Conservation (phyloP, 441 rosid genomes). For the Sinapis alba region DNA sequence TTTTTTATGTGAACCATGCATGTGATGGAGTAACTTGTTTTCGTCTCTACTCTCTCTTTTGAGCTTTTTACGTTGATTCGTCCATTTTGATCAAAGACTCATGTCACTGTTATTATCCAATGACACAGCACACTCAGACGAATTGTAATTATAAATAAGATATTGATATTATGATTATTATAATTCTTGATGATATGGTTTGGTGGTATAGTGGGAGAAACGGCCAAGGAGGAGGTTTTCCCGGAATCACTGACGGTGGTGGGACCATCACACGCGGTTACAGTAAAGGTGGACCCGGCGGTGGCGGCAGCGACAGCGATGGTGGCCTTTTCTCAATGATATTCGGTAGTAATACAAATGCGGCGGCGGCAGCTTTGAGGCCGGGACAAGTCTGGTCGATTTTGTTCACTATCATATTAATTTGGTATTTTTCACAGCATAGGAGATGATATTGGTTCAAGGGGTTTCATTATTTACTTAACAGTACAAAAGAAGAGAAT, state of each 20-base stretch:
- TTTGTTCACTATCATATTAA: conserved; percentile 20
- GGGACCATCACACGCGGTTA: conserved; percentile 46
- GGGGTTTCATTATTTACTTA: not conserved
- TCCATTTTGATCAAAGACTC: conserved; percentile 29
- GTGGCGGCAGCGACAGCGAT: conserved; percentile 13
- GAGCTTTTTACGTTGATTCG: conserved; percentile 28
- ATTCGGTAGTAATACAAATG: conserved; percentile 32
- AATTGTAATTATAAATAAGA: not conserved
- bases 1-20: conserved; percentile 5
- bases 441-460: conserved; percentile 29
- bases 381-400: conserved; percentile 32
- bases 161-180: conserved; percentile 8
- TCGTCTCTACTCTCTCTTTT: conserved; percentile 25
- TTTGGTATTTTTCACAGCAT: conserved; percentile 31
- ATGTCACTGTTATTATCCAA: conserved; percentile 26
- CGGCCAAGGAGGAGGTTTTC: conserved; percentile 28
- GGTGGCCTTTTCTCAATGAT: conserved; percentile 31
- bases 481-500: not conserved
- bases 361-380: conserved; percentile 22
- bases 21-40: conserved; percentile 26
- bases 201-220: conserved; percentile 38
- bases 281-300: conserved; percentile 31
- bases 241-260: conserved; percentile 49
- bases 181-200: conserved; percentile 23
- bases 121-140: not conserved